Evolutionary conservation across 2,329 filamentous ascomycete genomes (phyloP), one percentile per base, ranked within the genome.

Genomic region (Nemania serpens): DNA sequence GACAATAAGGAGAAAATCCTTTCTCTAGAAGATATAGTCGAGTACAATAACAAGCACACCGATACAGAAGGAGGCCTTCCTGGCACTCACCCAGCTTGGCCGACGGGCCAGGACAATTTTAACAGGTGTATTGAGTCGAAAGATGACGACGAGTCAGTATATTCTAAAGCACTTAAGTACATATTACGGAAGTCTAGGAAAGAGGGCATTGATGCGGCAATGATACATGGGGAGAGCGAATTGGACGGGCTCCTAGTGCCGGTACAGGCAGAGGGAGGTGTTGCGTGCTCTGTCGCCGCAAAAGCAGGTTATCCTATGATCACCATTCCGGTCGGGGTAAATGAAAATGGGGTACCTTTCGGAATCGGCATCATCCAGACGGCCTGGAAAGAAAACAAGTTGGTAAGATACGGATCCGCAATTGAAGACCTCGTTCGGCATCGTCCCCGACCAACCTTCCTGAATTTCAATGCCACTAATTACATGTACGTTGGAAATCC

Each of bases 231-330:
- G 5, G 43, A 29, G 2, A 29, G 29, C 33, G 41, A 48, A 47
- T 33, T 55, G 20, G 52, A 55, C 18, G 52, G 52, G 34, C 33
- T 55, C 20, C 52, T 55, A 3, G 52, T 55, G 5, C 52, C 52
- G n/a, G 34, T 55, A 6, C 52, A 55, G 6, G 43, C 52, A 11
- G 52, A 55, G 10, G 43, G 52, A 9, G 43, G 52, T 33, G 52
- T 39, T 29, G 52, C 52, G 11, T 41, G 43, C n/a, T 55, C 52
- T 7, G 52, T 55, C 6, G 52, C 52, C 29, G 52, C 52, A 17
- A 55, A 55, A 25, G 52, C 52, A 39, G 52, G 52, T 15, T 55
- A 55, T 47, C 52, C 52, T 29, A 55, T 55, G 52, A 55, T 55
- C 34, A 55, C 52, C 5, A 47, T 55, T 13, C 52, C 52, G 15